phyloP scores from a whole-genome alignment of 176 grass and related monocot species.

The Poa annua region DNA sequence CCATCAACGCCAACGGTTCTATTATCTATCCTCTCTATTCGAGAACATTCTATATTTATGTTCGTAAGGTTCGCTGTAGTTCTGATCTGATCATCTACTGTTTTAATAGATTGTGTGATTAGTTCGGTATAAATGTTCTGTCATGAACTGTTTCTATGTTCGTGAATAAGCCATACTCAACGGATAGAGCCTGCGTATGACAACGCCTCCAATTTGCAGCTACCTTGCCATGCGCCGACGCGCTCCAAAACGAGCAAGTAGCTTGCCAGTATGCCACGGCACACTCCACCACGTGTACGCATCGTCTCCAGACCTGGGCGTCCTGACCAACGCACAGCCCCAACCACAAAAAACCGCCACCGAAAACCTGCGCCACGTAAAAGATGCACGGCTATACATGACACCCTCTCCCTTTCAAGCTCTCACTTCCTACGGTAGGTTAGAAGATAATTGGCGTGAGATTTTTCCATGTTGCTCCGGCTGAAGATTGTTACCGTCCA shows the following conservation, averaged over 20 bases:
- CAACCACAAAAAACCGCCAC: slow-evolving; percentile 54
- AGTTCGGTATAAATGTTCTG: too few relatives aligned
- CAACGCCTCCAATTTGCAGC: not conserved
- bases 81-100: too few relatives aligned
- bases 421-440: not conserved
- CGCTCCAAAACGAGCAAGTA: slow-evolving; percentile 43
- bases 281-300: slow-evolving; percentile 51
- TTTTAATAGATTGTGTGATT: too few relatives aligned
- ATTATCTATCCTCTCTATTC: too few relatives aligned
- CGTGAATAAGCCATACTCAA: too few relatives aligned
- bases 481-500: slow-evolving; percentile 53
- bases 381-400: slow-evolving; percentile 44
- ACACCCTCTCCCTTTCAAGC: not conserved
- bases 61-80: too few relatives aligned
- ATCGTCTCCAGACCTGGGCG: slow-evolving; percentile 12
- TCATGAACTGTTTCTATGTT: too few relatives aligned
- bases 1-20: too few relatives aligned
- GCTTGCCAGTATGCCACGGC: slow-evolving; percentile 50
- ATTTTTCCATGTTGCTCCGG: slow-evolving; percentile 63
- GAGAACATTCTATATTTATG: too few relatives aligned
- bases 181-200: not conserved
- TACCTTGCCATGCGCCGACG: slow-evolving; percentile 19
- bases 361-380: slow-evolving; percentile 52
- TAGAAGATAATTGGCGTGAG: slow-evolving; percentile 17
- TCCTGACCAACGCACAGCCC: not conserved